Evolutionary conservation across 495 filamentous ascomycete species (phyloP).

Genomic region (Hypoxylon fuscum): DNA sequence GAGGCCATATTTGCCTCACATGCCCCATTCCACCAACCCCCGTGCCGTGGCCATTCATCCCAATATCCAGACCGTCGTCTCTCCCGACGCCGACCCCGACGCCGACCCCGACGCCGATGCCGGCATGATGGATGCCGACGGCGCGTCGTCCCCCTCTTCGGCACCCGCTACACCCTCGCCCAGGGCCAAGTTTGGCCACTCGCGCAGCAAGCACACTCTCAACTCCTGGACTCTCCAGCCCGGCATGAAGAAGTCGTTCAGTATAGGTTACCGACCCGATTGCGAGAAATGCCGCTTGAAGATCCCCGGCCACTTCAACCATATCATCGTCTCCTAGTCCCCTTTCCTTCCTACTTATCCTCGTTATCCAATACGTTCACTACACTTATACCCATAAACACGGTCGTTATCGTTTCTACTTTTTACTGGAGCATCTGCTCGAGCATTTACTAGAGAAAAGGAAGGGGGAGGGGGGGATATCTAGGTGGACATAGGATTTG

Average conservation of each 20-base stretch:
- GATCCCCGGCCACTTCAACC: conserved; percentile 88
- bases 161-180: conserved; percentile 49
- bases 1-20: conserved; percentile 42
- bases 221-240: conserved; percentile 59
- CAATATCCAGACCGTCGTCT: conserved; percentile 46
- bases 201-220: conserved; percentile 57
- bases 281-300: conserved; percentile 84
- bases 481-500: too few species aligned
- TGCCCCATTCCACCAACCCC: conserved; percentile 45
- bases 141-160: conserved; percentile 37
- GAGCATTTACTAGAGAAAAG: conserved; percentile 12
- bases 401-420: conserved; percentile 33
- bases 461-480: neutral
- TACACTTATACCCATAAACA: conserved; percentile 33
- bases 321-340: conserved; percentile 73
- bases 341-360: too few species aligned
- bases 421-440: conserved; percentile 3
- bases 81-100: conserved; percentile 33
- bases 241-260: conserved; percentile 72
- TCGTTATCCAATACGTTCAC: conserved; percentile 16
- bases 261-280: conserved; percentile 85
- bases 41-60: conserved; percentile 43
- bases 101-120: conserved; percentile 32
- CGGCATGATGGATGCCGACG: conserved; percentile 47
- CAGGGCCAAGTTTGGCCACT: conserved; percentile 49